Evolutionary conservation across 257 asterid species (phyloP), one percentile per base, ranked within the genome.

Genomic region (Plantago elongata): DNA sequence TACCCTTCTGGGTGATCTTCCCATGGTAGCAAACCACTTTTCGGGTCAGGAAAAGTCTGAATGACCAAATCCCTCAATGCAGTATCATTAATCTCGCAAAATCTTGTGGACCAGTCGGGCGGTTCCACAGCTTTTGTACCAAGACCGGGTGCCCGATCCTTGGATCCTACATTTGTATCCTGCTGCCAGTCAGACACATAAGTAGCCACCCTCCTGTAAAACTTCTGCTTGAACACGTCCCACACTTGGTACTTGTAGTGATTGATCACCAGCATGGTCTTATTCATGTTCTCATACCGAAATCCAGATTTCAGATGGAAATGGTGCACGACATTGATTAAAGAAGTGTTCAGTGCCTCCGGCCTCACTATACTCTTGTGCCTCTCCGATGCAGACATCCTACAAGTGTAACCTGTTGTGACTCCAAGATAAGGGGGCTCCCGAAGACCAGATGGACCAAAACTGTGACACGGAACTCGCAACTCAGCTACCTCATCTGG

Each of bases 171-270:
- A 40, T 81, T 89, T 47, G 62, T 73, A 38, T 86, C 69, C 63
- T 75, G 79, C 62, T 84, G 84, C 97, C 97, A 89, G 61, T 89
- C 97, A 3, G 94, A 75, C 14, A 89, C 97, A 44, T 89, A 89
- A 0, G 91, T 82, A 9, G 91, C 87, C 54, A 86, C 95, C 69
- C 97, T 80, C 71, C 88, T 73, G 11, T 74, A 57, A 48, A 89
- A 86, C 71, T 86, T 89, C 72, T 82, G 83, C 79, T 84, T 89
- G 48, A 89, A 89, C 18, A 89, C 97, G 13, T 84, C 84, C 97
- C 97, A 89, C 13, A 89, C 89, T 73, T 89, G 97, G 64, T 80
- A 89, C 77, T 86, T 89, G 60, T 89, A 89, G 34, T 89, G 97
- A 72, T 86, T 89, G 16, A 89, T 79, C 62, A 82, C 97, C 69